These are phyloP conservation scores for Rhizopogon roseolus DNA, from an alignment of 768 basidiomycete species.

Conservation along the genomic window DNA sequence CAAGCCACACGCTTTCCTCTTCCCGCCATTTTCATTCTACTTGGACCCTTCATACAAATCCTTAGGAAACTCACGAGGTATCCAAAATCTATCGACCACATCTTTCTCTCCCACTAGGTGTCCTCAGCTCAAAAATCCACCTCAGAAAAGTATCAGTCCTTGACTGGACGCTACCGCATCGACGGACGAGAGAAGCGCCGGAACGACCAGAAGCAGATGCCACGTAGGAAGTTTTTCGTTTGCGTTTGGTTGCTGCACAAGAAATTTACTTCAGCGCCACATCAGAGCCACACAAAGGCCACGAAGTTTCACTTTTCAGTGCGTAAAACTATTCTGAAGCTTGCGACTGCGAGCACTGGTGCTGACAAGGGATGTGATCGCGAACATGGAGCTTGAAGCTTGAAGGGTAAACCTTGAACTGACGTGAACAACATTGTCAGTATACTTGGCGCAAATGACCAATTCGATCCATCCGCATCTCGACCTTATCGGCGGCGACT, in stretches of 20 bases:
- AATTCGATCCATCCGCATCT: too few relatives aligned
- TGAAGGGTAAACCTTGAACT: not conserved
- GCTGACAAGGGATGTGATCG: not conserved
- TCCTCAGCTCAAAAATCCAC: not conserved
- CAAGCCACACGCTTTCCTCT: not conserved
- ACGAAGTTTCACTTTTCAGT: too few relatives aligned
- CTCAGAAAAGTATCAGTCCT: not conserved
- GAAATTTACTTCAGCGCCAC: not conserved
- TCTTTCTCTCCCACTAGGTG: not conserved
- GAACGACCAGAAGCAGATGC: not conserved
- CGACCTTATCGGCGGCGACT: not conserved
- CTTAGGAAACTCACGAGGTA: not conserved
- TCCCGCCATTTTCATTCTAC: not conserved
- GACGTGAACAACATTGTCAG: not conserved
- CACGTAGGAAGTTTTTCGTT: slow-evolving; percentile 1
- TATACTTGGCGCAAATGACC: not conserved
- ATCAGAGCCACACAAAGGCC: not conserved
- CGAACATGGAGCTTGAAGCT: too few relatives aligned
- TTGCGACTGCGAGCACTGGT: not conserved
- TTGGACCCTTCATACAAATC: not conserved
- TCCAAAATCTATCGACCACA: not conserved
- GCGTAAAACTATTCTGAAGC: too few relatives aligned
- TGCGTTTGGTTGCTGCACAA: slow-evolving; percentile 1
- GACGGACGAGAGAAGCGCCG: not conserved
- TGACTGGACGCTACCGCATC: not conserved